Conservation (phyloP, 331 rosid genomes). For the Phaseolus coccineus region DNA sequence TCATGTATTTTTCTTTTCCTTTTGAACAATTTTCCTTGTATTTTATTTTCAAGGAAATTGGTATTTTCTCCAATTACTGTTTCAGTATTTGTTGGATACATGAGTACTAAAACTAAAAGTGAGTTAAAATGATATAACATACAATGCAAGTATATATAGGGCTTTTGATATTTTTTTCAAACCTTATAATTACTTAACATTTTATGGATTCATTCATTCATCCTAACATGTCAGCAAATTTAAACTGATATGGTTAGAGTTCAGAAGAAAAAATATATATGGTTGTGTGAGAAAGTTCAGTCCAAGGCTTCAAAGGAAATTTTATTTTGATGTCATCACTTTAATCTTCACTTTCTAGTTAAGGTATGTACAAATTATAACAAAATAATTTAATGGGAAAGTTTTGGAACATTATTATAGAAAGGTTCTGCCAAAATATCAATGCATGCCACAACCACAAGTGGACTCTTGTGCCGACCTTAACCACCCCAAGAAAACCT, state of each 20-base stretch:
- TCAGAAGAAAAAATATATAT: not conserved
- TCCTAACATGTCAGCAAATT: not conserved
- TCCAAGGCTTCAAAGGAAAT: conserved; percentile 32
- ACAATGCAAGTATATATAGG: not conserved
- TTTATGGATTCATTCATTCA: not conserved
- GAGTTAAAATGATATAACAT: not conserved
- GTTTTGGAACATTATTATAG: conserved; percentile 41
- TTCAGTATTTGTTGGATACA: conserved; percentile 16
- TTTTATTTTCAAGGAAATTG: conserved; percentile 34
- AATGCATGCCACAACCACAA: conserved; percentile 42
- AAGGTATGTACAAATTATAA: conserved; percentile 7
- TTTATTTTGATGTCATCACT: not conserved
- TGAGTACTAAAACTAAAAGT: conserved; percentile 21
- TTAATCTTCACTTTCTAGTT: conserved; percentile 23
- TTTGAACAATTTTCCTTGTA: conserved; percentile 32
- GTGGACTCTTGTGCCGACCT: conserved; percentile 43
- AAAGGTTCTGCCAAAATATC: conserved; percentile 40
- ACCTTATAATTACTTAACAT: not conserved
- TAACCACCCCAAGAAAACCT: conserved; percentile 39
- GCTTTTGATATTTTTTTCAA: not conserved
- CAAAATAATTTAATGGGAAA: conserved; percentile 43
- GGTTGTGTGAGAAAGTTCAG: conserved; percentile 24
- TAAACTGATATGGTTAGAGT: too few relatives aligned
- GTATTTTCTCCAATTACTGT: not conserved
- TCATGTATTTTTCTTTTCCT: not conserved